These are phyloP conservation scores for Diplogelasinospora grovesii DNA, from an alignment of 495 filamentous ascomycete genomes.

Conservation along the genomic window DNA sequence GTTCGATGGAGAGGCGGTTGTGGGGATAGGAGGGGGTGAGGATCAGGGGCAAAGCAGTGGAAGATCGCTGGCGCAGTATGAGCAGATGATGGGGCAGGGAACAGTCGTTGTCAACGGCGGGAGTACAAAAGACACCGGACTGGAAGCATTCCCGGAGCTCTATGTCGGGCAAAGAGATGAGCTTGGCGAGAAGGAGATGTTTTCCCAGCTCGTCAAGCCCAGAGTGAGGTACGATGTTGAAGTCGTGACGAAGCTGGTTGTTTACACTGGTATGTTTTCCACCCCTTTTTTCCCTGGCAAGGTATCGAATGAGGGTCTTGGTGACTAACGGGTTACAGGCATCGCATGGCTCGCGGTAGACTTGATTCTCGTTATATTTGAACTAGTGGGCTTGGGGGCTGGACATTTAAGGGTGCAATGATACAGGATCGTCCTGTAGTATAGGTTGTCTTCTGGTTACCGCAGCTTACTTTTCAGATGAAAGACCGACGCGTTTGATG, in stretches of 20 bases:
- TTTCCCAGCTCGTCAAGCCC: slow-evolving; percentile 75
- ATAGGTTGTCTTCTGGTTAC: too few relatives aligned
- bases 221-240: slow-evolving; percentile 95
- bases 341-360: slow-evolving; percentile 72
- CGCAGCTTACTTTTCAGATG: too few relatives aligned
- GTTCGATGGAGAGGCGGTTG: not conserved
- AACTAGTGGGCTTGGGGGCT: slow-evolving; percentile 55
- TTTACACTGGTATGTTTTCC: slow-evolving; percentile 67
- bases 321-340: slow-evolving; percentile 36
- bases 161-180: slow-evolving; percentile 40
- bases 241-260: slow-evolving; percentile 91
- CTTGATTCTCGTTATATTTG: slow-evolving; percentile 57
- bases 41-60: slow-evolving; percentile 23
- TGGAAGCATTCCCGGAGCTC: slow-evolving; percentile 18
- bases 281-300: not conserved
- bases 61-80: slow-evolving; percentile 52
- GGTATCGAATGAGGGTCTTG: not conserved
- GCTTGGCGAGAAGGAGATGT: slow-evolving; percentile 70
- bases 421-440: slow-evolving; percentile 1
- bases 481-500: too few relatives aligned
- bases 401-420: slow-evolving; percentile 7
- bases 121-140: slow-evolving; percentile 20
- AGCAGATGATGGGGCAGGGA: slow-evolving; percentile 64
- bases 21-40: too few relatives aligned
- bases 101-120: slow-evolving; percentile 23